Evolutionary conservation across 768 basidiomycete genomes (phyloP), one percentile per base, ranked within the genome.

Genomic region (Serendipita sp.): DNA sequence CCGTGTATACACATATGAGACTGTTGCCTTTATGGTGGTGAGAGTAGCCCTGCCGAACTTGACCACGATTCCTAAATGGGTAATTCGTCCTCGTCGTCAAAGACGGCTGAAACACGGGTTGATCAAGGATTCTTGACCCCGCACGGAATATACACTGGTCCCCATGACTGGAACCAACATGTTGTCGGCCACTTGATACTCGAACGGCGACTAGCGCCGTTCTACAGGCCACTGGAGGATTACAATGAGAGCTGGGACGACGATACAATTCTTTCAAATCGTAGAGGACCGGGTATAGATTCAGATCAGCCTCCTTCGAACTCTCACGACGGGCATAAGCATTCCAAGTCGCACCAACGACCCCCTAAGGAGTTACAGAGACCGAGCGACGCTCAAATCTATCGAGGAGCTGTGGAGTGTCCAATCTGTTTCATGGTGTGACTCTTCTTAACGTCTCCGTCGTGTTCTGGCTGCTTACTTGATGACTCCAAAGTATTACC

Each of bases 341-440:
- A 44, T 31, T 44, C 30, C 45, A 33, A 42, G 30, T 26, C 58
- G 13, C 53, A 58, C 24, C 53, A 58, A 11, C 53, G 53, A 11
- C 31, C 48, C 42, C 71, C 76, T 65, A 92, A 86, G 74, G 88
- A 91, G 60, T 78, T 81, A 20, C 74, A 76, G 3, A 84, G 80
- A 66, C 72, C 67, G 66, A 81, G 84, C 62, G 92, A 94, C 70
- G 89, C 85, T 43, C 80, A 83, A 64, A 77, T 94, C 34, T 97
- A 95, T 74, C 76, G 82, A 65, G 84, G 84, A 30, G 90, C 93
- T 17, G 78, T 85, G 17, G 96, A 99, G 71, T 99, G 96, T 77
- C 96, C 96, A 24, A 96, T 99, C 65, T 99, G 94, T 75, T 97
- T 98, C 75, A 79, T 98, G 73, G 95, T 90, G 68, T 71, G 86